These are phyloP conservation scores for Cucumis hystrix DNA, from an alignment of 306 rosid species.

Conservation along the genomic window DNA sequence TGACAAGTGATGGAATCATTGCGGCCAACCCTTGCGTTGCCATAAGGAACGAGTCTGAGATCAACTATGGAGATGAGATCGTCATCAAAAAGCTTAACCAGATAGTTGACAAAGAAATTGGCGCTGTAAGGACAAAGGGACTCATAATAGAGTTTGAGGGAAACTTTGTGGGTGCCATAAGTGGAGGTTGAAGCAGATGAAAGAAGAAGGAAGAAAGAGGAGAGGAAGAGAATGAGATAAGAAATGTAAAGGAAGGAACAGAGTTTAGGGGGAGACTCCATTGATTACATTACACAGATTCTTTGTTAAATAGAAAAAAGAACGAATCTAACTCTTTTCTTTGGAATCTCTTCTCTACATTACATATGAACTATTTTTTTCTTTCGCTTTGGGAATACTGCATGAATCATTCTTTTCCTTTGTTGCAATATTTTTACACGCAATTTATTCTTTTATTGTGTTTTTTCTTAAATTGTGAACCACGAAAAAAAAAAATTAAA, in stretches of 20 bases:
- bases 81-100: conserved; percentile 38
- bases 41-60: conserved; percentile 82
- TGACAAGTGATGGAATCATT: conserved; percentile 58
- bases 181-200: conserved; percentile 9
- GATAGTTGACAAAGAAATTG: conserved; percentile 47
- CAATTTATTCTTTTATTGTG: no score
- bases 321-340: no score
- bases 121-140: conserved; percentile 73
- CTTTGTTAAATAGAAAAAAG: no score
- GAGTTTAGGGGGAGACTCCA: neutral
- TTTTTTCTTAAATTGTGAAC: no score
- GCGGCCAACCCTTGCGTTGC: conserved; percentile 49
- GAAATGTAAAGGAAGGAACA: conserved; percentile 9
- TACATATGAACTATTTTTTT: no score
- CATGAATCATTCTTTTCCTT: no score
- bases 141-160: conserved; percentile 61
- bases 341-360: no score
- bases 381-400: no score
- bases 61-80: conserved; percentile 47
- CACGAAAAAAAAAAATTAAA: no score
- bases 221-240: conserved; percentile 7
- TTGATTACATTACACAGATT: neutral
- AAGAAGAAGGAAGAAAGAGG: neutral
- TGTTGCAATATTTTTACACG: no score
- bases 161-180: conserved; percentile 36